Conservation (phyloP, 352 stramenopile species). For the Phytophthora crassamura region DNA sequence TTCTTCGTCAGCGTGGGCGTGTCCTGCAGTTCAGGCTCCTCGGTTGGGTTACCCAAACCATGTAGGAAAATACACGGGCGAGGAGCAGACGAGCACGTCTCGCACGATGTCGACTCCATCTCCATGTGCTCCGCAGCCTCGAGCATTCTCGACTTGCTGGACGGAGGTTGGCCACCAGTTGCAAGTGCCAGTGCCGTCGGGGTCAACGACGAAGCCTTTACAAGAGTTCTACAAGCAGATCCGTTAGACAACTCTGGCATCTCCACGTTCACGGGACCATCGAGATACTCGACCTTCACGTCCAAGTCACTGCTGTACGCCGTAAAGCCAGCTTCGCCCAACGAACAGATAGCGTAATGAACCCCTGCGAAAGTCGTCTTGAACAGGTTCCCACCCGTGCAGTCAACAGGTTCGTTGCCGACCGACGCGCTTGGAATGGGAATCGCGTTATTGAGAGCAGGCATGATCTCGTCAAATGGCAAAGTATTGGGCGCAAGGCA, state of each 20-base stretch:
- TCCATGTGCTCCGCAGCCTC: constrained; percentile 14
- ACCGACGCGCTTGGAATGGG: constrained; percentile 32
- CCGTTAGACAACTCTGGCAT: constrained; percentile 11
- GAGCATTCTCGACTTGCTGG: constrained; percentile 21
- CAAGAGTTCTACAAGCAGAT: constrained; percentile 11
- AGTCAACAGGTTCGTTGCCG: constrained; percentile 25
- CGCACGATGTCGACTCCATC: constrained; percentile 9
- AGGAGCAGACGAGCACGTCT: constrained; percentile 20
- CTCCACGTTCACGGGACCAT: constrained; percentile 12
- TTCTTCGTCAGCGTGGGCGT: constrained; percentile 10
- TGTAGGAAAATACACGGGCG: constrained; percentile 40
- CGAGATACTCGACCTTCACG: constrained; percentile 38
- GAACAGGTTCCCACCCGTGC: constrained; percentile 36
- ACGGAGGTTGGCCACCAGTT: constrained; percentile 14
- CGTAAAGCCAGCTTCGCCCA: constrained; percentile 30
- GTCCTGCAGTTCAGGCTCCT: constrained; percentile 20
- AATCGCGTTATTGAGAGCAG: constrained; percentile 25
- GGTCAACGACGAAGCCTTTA: constrained; percentile 14
- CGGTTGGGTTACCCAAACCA: constrained; percentile 24
- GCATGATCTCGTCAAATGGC: constrained; percentile 37
- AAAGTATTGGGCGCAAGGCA: constrained; percentile 31
- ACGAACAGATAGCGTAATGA: constrained; percentile 40
- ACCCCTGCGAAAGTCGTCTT: constrained; percentile 40
- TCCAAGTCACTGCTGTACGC: constrained; percentile 42
- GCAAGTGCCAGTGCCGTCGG: constrained; percentile 26